These are phyloP conservation scores for Fragaria nilgerrensis DNA, from an alignment of 306 rosid genomes.

Conservation along the genomic window DNA sequence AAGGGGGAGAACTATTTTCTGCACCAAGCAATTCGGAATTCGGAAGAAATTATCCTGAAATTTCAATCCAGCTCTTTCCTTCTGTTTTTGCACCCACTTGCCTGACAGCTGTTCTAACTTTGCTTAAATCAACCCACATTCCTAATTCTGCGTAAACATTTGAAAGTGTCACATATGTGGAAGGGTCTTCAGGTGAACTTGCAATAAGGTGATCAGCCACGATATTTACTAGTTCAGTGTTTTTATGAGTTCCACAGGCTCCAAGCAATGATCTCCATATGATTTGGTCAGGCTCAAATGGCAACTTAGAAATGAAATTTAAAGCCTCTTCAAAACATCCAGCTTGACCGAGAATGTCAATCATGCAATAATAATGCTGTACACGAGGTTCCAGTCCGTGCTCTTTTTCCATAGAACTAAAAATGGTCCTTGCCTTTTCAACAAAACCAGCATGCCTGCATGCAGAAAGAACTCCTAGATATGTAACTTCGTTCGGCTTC, in stretches of 20 bases:
- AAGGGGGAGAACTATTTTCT: not conserved
- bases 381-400: conserved; percentile 48
- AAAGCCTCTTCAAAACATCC: conserved; percentile 60
- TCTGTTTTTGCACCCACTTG: conserved; percentile 56
- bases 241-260: conserved; percentile 66
- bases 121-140: conserved; percentile 69
- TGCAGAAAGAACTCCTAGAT: conserved; percentile 78
- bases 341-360: conserved; percentile 76
- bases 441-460: conserved; percentile 78
- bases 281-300: conserved; percentile 62
- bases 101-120: conserved; percentile 55
- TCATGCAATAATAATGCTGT: conserved; percentile 85
- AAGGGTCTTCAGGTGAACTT: conserved; percentile 57
- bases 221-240: conserved; percentile 49
- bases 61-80: conserved; percentile 92
- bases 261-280: conserved; percentile 73
- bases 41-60: conserved; percentile 42
- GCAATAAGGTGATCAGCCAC: conserved; percentile 59
- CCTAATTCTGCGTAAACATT: conserved; percentile 72
- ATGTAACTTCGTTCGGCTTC: conserved; percentile 71
- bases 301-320: conserved; percentile 59
- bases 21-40: conserved; percentile 21
- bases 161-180: conserved; percentile 67
- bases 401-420: conserved; percentile 52
- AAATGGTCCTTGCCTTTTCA: conserved; percentile 60